A percentile compares a stretch with the other conserved stretches of the same genome.
phyloP scores from a whole-genome alignment of 1,284 basidiomycete species.

The Ceratobasidium sp. region DNA sequence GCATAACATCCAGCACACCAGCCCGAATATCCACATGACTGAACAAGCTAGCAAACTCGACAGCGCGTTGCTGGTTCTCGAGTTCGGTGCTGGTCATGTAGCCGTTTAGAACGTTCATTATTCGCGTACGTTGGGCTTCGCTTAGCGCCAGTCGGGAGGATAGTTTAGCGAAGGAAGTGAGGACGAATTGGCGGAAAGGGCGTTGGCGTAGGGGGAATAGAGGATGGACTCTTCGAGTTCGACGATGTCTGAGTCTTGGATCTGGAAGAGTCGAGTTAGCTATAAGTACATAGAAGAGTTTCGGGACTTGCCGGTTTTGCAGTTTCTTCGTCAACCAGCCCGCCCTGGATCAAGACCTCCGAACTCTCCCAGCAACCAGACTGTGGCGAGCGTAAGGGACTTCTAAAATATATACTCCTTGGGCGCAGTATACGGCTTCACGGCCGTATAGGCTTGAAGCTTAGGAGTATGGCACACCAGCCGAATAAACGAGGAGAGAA shows the following conservation, averaged over 20 bases:
- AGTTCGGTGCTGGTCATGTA: slow-evolving; percentile 91
- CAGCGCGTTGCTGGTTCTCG: slow-evolving; percentile 95
- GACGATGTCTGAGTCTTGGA: slow-evolving; percentile 85
- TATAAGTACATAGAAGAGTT: not conserved
- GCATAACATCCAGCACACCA: slow-evolving; percentile 99
- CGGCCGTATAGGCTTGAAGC: slow-evolving; percentile 95
- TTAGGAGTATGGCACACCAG: slow-evolving; percentile 98
- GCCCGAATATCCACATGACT: slow-evolving; percentile 71
- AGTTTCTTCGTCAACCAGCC: slow-evolving; percentile 90
- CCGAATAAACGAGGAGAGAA: slow-evolving; percentile 92
- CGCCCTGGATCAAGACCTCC: slow-evolving; percentile 91
- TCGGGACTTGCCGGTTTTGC: slow-evolving; percentile 70
- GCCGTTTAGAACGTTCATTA: slow-evolving; percentile 78
- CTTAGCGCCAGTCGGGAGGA: slow-evolving; percentile 82
- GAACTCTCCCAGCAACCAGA: slow-evolving; percentile 98
- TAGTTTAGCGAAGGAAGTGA: slow-evolving; percentile 93
- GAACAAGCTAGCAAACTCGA: slow-evolving; percentile 93
- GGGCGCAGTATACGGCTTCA: slow-evolving; percentile 91
- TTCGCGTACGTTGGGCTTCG: slow-evolving; percentile 79
- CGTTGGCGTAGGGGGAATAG: slow-evolving; percentile 95
- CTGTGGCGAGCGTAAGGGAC: slow-evolving; percentile 90
- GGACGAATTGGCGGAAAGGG: slow-evolving; percentile 90
- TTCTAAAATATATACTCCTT: slow-evolving; percentile 96
- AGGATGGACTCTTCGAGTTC: slow-evolving; percentile 91
- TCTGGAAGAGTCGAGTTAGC: slow-evolving; percentile 61